These are phyloP conservation scores for Malus hybrid DNA, from an alignment of 331 rosid genomes.

Conservation along the genomic window DNA sequence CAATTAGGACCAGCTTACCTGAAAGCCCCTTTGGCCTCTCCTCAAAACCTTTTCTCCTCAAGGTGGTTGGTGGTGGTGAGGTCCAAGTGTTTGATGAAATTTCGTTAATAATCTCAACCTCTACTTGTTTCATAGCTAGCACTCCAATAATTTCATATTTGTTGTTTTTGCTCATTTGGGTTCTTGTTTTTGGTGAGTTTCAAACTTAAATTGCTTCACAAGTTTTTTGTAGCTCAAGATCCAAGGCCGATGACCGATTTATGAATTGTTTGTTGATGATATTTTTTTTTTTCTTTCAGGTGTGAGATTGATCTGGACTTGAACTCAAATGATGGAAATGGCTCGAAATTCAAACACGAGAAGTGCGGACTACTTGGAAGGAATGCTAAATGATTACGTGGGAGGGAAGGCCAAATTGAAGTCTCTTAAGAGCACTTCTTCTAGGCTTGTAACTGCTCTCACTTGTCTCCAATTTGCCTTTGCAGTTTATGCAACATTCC, in stretches of 20 bases:
- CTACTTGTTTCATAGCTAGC: background rate
- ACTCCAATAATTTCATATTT: background rate
- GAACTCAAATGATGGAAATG: conserved; percentile 33
- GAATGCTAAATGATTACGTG: conserved; percentile 76
- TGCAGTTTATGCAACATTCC: conserved; percentile 62
- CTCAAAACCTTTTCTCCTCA: background rate
- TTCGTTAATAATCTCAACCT: background rate
- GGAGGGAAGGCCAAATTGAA: conserved; percentile 53
- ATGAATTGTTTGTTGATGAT: background rate
- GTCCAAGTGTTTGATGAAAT: background rate
- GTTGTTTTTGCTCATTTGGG: background rate
- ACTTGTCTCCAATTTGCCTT: conserved; percentile 86
- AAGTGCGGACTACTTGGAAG: conserved; percentile 71
- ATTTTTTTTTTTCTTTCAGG: conserved; percentile 9
- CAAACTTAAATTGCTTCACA: background rate
- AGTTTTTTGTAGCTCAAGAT: background rate
- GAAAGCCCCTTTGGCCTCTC: background rate
- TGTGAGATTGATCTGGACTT: background rate
- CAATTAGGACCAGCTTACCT: background rate
- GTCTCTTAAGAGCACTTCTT: conserved; percentile 34
- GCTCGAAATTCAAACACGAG: conserved; percentile 28
- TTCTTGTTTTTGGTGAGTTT: conserved; percentile 12
- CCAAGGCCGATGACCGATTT: background rate
- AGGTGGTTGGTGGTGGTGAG: background rate
- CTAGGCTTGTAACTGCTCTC: conserved; percentile 60